Evolutionary conservation across 2,329 filamentous ascomycete species (phyloP), one percentile per base, ranked within the genome.

Genomic region (Phoma herbarum): DNA sequence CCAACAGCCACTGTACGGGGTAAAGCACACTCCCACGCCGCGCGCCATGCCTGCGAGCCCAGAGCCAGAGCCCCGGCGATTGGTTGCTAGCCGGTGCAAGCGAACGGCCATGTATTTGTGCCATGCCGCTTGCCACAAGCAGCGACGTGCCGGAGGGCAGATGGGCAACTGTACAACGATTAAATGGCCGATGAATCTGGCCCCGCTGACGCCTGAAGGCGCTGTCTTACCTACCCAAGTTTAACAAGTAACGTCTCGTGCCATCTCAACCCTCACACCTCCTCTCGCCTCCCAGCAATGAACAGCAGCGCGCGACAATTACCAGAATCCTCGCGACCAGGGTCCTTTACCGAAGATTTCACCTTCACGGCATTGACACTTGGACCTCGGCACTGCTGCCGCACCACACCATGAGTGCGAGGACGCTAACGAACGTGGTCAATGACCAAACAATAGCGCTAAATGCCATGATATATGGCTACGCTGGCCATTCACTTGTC

Each of bases 391-490:
- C 41, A 31, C 50, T 52, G 51, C 52, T 31, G 42, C 44, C 37
- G 45, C 14, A 48, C 53, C 43, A 56, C 65, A 70, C 61, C 52
- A 78, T 78, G 76, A 76, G 67, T 56, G 70, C 70, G 43, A 72
- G 75, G 61, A 77, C 75, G 43, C 61, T 79, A 57, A 78, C 72
- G 29, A 78, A 77, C 61, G 76, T 79, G 45, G 74, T 79, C 26
- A 79, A 78, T 61, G 75, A 78, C 51, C 75, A 79, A 59, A 78
- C 77, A 2, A 72, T 79, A 56, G 80, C 82, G 22, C 66, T 83
- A 53, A 83, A 83, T 67, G 81, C 81, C 11, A 76, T 80, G 65
- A 82, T 83, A 54, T 83, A 79, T 68, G 81, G 81, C 26, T 83
- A 81, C 62, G 81, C 78, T 9, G 81, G 81, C 11, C 80, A 83